Conservation (phyloP, 805 yeast species). For the Starmerella sirachaensis region DNA sequence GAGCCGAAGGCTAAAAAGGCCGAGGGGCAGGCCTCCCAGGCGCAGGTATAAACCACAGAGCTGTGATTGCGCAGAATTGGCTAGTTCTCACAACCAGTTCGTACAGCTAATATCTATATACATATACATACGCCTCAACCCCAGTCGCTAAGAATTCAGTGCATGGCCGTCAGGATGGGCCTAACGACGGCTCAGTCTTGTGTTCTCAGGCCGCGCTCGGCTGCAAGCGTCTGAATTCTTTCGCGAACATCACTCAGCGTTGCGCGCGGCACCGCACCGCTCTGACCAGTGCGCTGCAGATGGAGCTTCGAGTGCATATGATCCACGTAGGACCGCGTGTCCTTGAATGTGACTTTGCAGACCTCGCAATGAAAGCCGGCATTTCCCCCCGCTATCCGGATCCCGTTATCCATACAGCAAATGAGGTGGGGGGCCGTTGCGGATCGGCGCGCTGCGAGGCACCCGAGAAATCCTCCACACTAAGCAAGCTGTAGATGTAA, state of each 20-base stretch:
- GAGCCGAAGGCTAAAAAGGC: conserved; percentile 3
- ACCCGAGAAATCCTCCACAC: too few relatives aligned
- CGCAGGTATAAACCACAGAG: too few relatives aligned
- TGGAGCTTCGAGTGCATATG: conserved; percentile 71
- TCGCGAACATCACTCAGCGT: conserved; percentile 39
- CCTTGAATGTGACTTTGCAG: conserved; percentile 73
- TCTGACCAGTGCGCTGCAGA: conserved; percentile 27
- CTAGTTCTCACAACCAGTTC: background rate
- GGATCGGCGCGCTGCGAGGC: too few relatives aligned
- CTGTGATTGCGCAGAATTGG: background rate
- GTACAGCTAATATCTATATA: background rate
- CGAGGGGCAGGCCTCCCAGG: too few relatives aligned
- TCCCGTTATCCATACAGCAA: background rate
- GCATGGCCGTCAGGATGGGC: too few relatives aligned
- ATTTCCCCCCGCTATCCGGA: background rate
- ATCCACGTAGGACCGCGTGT: conserved; percentile 67
- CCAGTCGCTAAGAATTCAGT: too few relatives aligned
- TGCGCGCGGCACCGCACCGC: conserved; percentile 33
- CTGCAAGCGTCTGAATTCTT: conserved; percentile 31
- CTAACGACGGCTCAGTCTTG: too few relatives aligned
- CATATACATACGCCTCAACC: too few relatives aligned
- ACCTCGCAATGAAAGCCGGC: conserved; percentile 78
- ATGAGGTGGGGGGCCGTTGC: too few relatives aligned
- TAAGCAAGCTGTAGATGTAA: too few relatives aligned
- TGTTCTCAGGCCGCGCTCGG: conserved; percentile 8